Percentiles rank a stretch among this genome's conserved stretches.
Evolutionary conservation across 2,329 filamentous ascomycete species (phyloP).

Genomic region (Sclerotiophoma versabilis): DNA sequence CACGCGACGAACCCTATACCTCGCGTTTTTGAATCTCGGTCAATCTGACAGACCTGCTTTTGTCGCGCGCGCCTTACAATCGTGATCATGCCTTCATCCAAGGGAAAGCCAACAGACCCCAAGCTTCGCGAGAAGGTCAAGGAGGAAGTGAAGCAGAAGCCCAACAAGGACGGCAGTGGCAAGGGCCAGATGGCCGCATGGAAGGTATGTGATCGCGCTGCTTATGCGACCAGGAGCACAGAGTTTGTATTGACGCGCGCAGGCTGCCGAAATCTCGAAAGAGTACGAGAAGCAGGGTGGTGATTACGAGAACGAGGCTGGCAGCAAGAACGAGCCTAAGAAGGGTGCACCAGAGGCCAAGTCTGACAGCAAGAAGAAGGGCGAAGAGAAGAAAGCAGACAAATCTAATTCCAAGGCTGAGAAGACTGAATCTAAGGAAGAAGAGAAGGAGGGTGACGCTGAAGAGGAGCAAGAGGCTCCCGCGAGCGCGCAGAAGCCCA

Average conservation of each 20-base stretch:
- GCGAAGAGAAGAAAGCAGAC: slow-evolving; percentile 27
- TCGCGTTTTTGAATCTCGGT: neutral
- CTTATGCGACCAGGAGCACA: neutral
- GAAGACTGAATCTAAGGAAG: slow-evolving; percentile 25
- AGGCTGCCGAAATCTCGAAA: slow-evolving; percentile 54
- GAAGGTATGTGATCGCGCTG: slow-evolving; percentile 46
- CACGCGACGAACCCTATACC: slow-evolving; percentile 2
- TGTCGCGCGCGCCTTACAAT: neutral
- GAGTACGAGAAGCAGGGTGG: slow-evolving; percentile 53
- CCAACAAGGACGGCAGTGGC: slow-evolving; percentile 56
- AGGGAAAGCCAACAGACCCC: slow-evolving; percentile 56
- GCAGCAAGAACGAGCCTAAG: slow-evolving; percentile 54
- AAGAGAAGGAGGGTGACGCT: slow-evolving; percentile 23
- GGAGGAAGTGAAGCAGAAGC: slow-evolving; percentile 55
- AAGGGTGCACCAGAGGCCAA: slow-evolving; percentile 51
- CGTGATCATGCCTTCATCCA: slow-evolving; percentile 50
- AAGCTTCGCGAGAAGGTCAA: slow-evolving; percentile 55
- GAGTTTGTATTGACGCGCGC: neutral
- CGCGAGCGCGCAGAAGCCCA: slow-evolving; percentile 31
- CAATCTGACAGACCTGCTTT: neutral
- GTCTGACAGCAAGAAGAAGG: slow-evolving; percentile 30
- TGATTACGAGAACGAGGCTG: slow-evolving; percentile 52
- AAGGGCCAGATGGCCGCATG: slow-evolving; percentile 58
- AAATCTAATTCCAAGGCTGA: slow-evolving; percentile 34
- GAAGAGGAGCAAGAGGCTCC: slow-evolving; percentile 24